Conservation (phyloP, 352 stramenopile species). For the Pythium guiyangense region DNA sequence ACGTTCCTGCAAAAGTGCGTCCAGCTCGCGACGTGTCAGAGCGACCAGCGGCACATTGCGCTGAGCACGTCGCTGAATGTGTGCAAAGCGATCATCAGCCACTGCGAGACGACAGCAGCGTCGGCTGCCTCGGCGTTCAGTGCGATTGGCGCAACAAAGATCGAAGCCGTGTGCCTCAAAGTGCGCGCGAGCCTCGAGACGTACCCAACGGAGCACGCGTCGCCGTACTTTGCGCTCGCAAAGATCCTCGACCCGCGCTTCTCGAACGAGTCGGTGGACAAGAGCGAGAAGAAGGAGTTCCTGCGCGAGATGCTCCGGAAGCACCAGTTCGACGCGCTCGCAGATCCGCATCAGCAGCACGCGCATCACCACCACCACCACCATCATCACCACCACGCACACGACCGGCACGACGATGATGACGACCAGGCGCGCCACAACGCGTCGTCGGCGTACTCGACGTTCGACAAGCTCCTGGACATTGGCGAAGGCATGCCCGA, state of each 20-base stretch:
- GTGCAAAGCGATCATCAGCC: slow-evolving; percentile 73
- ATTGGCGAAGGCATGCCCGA: slow-evolving; percentile 77
- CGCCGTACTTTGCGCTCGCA: slow-evolving; percentile 63
- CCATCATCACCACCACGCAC: too few relatives aligned
- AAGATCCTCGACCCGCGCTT: slow-evolving; percentile 80
- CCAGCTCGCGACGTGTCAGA: slow-evolving; percentile 75
- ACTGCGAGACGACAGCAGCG: slow-evolving; percentile 68
- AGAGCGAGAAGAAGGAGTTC: slow-evolving; percentile 71
- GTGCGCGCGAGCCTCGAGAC: slow-evolving; percentile 63
- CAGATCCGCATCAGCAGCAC: slow-evolving; percentile 45
- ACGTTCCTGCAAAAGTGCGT: slow-evolving; percentile 77
- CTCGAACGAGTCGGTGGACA: slow-evolving; percentile 77
- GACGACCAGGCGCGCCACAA: slow-evolving; percentile 50
- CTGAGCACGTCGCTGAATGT: slow-evolving; percentile 78
- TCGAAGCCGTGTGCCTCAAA: slow-evolving; percentile 71
- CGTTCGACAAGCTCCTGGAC: slow-evolving; percentile 76
- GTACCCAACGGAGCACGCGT: slow-evolving; percentile 68
- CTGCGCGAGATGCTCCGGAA: slow-evolving; percentile 71
- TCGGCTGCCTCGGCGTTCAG: slow-evolving; percentile 57
- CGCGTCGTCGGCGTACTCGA: slow-evolving; percentile 64
- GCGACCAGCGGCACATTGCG: slow-evolving; percentile 74
- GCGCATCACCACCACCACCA: not conserved
- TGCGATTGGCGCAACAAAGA: slow-evolving; percentile 45
- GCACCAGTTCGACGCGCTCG: slow-evolving; percentile 59
- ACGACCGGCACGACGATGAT: not conserved